A percentile compares a stretch with the other conserved stretches of the same genome.
phyloP scores from a whole-genome alignment of 106 monocot genomes.

The Acanthochlamys bracteata region DNA sequence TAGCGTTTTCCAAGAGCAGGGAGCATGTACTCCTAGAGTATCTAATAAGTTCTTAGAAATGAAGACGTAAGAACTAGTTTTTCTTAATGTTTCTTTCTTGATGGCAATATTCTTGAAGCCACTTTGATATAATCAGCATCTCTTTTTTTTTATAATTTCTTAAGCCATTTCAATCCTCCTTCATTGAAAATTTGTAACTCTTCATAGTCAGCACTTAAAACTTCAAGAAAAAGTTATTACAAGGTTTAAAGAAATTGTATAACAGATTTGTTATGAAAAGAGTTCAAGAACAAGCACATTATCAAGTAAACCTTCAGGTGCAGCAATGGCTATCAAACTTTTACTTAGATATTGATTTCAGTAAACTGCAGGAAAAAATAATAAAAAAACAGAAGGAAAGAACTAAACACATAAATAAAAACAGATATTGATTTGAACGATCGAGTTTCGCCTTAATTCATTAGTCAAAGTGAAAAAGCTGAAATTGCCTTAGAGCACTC shows the following conservation, averaged over 20 bases:
- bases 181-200: conserved; percentile 38
- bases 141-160: conserved; percentile 25
- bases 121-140: conserved; percentile 17
- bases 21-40: too few relatives aligned
- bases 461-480: too few relatives aligned
- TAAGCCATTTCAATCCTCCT: conserved; percentile 41
- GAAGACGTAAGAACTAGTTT: too few relatives aligned
- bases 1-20: too few relatives aligned
- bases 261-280: not conserved
- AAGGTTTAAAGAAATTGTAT: not conserved
- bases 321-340: conserved; percentile 22
- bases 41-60: too few relatives aligned
- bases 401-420: too few relatives aligned
- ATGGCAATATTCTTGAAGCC: conserved; percentile 25
- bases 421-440: too few relatives aligned
- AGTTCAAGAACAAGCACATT: too few relatives aligned
- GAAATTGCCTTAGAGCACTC: conserved; percentile 45
- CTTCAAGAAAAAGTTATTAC: not conserved
- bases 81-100: too few relatives aligned
- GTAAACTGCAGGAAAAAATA: conserved; percentile 7
- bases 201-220: conserved; percentile 45
- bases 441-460: too few relatives aligned
- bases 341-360: conserved; percentile 25
- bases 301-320: conserved; percentile 15
- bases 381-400: too few relatives aligned